Conservation (phyloP, 495 filamentous ascomycete genomes). For the Pseudomonodictys pantanalensis region DNA sequence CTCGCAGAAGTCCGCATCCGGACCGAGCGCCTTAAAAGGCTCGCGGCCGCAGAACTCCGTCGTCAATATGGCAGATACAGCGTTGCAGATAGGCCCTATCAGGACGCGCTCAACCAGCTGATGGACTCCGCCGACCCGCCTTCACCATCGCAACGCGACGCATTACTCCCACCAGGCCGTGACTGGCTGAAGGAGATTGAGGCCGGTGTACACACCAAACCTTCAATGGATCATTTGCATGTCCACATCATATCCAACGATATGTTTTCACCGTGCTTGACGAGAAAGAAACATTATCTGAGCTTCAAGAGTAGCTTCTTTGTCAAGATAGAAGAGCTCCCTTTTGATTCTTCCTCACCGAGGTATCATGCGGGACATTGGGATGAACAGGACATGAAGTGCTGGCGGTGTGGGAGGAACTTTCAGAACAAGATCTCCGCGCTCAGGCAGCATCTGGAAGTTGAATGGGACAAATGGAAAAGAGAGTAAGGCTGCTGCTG, state of each 20-base stretch:
- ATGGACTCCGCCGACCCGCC: constrained; percentile 44
- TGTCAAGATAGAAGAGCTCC: constrained; percentile 75
- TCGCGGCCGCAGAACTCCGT: constrained; percentile 75
- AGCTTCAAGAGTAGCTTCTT: constrained; percentile 89
- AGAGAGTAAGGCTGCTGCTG: constrained; percentile 47
- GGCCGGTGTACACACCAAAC: constrained; percentile 77
- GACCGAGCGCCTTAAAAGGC: constrained; percentile 54
- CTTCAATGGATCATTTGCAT: constrained; percentile 92
- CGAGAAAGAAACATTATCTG: constrained; percentile 87
- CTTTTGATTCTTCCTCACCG: constrained; percentile 60
- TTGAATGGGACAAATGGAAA: constrained; percentile 83
- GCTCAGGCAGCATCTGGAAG: constrained; percentile 76
- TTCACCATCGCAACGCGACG: background rate
- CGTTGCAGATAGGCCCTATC: constrained; percentile 53
- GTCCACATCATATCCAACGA: constrained; percentile 82
- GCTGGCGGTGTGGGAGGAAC: constrained; percentile 78
- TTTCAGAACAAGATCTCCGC: constrained; percentile 70
- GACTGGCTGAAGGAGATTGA: constrained; percentile 77
- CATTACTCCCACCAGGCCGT: constrained; percentile 56
- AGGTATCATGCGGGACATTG: constrained; percentile 54
- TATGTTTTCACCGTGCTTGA: constrained; percentile 64
- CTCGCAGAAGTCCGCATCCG: constrained; percentile 61
- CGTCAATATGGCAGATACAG: constrained; percentile 65
- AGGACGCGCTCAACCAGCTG: constrained; percentile 40
- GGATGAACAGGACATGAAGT: constrained; percentile 63